These are phyloP conservation scores for Chlamydomonas applanata DNA, from an alignment of 139 green algal species.

Conservation along the genomic window DNA sequence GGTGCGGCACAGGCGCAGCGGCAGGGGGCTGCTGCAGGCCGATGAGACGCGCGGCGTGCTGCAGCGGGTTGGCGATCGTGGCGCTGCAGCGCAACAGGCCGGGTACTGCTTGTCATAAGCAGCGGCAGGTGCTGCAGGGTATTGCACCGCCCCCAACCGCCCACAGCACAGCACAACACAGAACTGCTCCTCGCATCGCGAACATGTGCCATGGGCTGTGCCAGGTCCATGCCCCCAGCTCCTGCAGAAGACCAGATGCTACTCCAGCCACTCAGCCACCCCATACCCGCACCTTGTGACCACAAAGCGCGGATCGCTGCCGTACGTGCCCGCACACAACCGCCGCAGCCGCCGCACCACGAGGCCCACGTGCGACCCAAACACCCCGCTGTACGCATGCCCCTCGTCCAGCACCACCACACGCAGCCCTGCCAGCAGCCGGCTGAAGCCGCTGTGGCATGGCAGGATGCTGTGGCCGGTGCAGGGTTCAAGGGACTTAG, in stretches of 20 bases:
- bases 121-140: too few species aligned
- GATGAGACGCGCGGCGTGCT: constrained; percentile 12
- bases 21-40: constrained; percentile 32
- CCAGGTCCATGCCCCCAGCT: too few species aligned
- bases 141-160: too few species aligned
- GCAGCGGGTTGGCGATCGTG: constrained; percentile 84
- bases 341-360: constrained; percentile 85
- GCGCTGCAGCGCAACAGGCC: too few species aligned
- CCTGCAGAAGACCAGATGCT: too few species aligned
- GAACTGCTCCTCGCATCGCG: too few species aligned
- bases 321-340: constrained; percentile 66
- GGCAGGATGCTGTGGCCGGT: constrained; percentile 69
- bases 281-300: constrained; percentile 27
- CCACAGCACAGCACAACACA: too few species aligned
- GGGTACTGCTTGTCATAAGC: too few species aligned
- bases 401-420: constrained; percentile 92
- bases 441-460: constrained; percentile 62
- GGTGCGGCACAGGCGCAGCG: constrained; percentile 79
- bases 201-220: too few species aligned
- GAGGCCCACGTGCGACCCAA: constrained; percentile 86
- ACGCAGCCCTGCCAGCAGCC: constrained; percentile 70
- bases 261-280: constrained; percentile 38
- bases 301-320: constrained; percentile 21
- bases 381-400: constrained; percentile 83
- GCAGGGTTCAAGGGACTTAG: too few species aligned